Percentiles rank a stretch among this genome's conserved stretches.
phyloP scores from a whole-genome alignment of 345 rosid genomes.

The Ceriops tagal region DNA sequence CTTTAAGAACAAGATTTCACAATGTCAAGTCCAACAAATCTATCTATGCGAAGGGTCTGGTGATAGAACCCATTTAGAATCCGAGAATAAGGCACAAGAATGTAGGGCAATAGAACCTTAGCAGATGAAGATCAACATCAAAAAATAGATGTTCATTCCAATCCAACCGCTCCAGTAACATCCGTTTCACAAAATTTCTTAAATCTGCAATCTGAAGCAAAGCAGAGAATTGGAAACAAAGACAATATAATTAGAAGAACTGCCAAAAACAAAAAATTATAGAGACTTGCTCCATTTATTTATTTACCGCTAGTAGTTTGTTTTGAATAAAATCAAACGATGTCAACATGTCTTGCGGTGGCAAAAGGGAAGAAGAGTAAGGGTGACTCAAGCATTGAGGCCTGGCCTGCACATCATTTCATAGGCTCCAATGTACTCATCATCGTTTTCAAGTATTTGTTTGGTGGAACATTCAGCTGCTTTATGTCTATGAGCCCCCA shows the following conservation, averaged over 20 bases:
- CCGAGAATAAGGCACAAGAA: too few species aligned
- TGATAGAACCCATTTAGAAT: too few species aligned
- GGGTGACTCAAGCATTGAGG: slow-evolving; percentile 75
- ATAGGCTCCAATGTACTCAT: slow-evolving; percentile 2
- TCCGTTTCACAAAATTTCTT: slow-evolving; percentile 38
- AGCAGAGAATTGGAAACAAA: slow-evolving; percentile 21
- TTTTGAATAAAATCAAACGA: not conserved
- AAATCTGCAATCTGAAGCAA: slow-evolving; percentile 56
- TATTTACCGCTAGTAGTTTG: too few species aligned
- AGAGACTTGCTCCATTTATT: not conserved
- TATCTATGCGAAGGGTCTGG: too few species aligned
- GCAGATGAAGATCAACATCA: slow-evolving; percentile 8
- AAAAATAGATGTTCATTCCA: slow-evolving; percentile 58
- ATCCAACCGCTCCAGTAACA: slow-evolving; percentile 41
- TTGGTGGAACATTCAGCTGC: not conserved
- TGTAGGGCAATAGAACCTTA: too few species aligned
- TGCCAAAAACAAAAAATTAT: too few species aligned
- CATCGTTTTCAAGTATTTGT: not conserved
- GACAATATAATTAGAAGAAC: not conserved
- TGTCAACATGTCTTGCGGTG: slow-evolving; percentile 43
- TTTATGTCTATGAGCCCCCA: too few species aligned
- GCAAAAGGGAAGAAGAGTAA: slow-evolving; percentile 81
- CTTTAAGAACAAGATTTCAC: too few species aligned
- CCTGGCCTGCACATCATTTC: slow-evolving; percentile 30
- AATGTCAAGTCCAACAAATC: too few species aligned